Conservation (phyloP, 768 basidiomycete species). For the Myochromella boudieri region DNA sequence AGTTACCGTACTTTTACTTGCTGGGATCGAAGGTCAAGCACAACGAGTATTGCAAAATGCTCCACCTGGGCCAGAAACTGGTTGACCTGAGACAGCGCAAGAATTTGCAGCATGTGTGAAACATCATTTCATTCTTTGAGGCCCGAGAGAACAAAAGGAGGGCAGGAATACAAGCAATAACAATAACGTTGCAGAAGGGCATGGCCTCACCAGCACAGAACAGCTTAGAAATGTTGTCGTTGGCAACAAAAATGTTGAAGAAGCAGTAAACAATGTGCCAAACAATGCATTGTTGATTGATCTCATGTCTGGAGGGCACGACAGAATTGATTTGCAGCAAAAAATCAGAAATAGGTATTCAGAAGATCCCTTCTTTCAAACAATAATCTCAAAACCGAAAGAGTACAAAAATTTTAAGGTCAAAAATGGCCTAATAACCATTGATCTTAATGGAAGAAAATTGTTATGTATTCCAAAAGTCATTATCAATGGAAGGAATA, state of each 20-base stretch:
- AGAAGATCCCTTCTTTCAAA: conserved; percentile 15
- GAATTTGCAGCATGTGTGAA: conserved; percentile 9
- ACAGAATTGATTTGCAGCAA: conserved; percentile 7
- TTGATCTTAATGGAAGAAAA: conserved; percentile 4
- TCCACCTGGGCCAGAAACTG: conserved; percentile 4
- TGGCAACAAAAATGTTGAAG: neutral
- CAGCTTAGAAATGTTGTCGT: neutral
- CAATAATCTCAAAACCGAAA: conserved; percentile 9
- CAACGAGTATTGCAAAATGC: neutral
- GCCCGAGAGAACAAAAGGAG: conserved; percentile 15
- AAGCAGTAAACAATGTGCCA: too few relatives aligned
- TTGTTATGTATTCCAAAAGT: conserved; percentile 23
- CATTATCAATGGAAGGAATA: conserved; percentile 6
- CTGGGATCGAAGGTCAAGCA: conserved; percentile 2
- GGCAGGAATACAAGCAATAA: conserved; percentile 13
- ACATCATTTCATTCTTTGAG: conserved; percentile 4
- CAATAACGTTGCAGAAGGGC: neutral
- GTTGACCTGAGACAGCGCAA: neutral
- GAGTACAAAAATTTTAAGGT: conserved; percentile 18
- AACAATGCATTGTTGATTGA: neutral
- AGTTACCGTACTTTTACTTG: neutral
- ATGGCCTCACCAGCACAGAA: too few relatives aligned
- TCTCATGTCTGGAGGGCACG: neutral
- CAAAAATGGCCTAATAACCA: conserved; percentile 14
- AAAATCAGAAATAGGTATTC: conserved; percentile 11